Percentiles rank a stretch among this genome's conserved stretches.
Conservation (phyloP, 495 filamentous ascomycete genomes). For the Aspergillus baeticus region DNA sequence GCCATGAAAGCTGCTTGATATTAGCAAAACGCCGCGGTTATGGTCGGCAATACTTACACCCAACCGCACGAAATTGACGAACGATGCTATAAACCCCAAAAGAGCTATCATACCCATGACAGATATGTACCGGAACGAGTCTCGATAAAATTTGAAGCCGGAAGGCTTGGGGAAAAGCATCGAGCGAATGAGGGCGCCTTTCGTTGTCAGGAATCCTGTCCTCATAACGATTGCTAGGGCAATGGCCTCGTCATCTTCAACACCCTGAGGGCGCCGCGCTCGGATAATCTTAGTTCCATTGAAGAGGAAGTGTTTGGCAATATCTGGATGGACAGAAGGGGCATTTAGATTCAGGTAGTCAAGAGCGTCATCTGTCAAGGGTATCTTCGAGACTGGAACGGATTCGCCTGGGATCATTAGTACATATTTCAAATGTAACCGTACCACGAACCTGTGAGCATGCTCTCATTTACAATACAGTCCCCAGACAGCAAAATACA, state of each 20-base stretch:
- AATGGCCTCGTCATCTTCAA: constrained; percentile 82
- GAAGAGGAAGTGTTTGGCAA: constrained; percentile 88
- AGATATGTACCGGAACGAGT: constrained; percentile 96
- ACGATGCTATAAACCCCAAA: constrained; percentile 84
- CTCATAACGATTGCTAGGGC: constrained; percentile 88
- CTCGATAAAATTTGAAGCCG: constrained; percentile 96
- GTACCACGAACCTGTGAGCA: constrained; percentile 74
- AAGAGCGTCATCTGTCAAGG: constrained; percentile 81
- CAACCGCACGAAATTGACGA: constrained; percentile 88
- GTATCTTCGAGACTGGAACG: constrained; percentile 90
- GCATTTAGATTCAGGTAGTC: constrained; percentile 69
- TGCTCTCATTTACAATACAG: constrained; percentile 99
- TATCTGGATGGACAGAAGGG: constrained; percentile 72
- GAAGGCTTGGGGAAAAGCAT: constrained; percentile 99
- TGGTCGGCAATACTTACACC: constrained; percentile 42
- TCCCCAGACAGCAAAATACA: constrained; percentile 90
- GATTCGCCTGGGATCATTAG: constrained; percentile 70
- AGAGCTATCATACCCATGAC: constrained; percentile 92
- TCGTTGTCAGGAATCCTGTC: constrained; percentile 96
- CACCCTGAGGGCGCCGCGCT: constrained; percentile 81
- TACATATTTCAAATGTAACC: neutral
- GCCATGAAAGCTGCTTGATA: constrained; percentile 64
- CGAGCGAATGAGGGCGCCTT: constrained; percentile 91
- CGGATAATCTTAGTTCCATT: constrained; percentile 94
- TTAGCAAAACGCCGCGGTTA: constrained; percentile 22